Evolutionary conservation across 1,139 yeast genomes (phyloP), one percentile per base, ranked within the genome.

Genomic region (Suhomyces terraborum): DNA sequence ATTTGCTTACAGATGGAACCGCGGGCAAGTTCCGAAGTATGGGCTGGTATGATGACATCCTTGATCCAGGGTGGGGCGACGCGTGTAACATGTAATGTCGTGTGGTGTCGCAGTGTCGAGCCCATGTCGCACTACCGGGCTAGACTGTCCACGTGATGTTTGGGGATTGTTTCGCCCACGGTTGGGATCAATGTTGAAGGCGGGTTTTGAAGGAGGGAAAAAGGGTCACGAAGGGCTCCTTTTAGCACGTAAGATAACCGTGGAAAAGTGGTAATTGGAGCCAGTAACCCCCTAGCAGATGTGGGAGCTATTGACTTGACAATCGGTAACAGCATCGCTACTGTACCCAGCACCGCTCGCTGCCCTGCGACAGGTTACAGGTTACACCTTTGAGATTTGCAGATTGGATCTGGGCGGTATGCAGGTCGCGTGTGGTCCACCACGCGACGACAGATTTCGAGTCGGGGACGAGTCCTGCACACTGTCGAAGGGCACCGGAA

Each of bases 41-140:
- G n/a, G n/a, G n/a, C n/a, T n/a, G n/a, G n/a, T n/a, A n/a, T n/a
- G n/a, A n/a, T n/a, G n/a, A n/a, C n/a, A n/a, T 10, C 25, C 25
- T 23, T 23, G 25, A 13, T 23, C 25, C 12, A 21, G 8, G 23
- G 9, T 21, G 16, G 16, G n/a, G 14, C 13, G 43, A 40, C 43
- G 43, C 43, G 43, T 40, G 34, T 26, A 40, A 40, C 35, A 16
- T 40, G 43, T 31, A 40, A 40, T 40, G 43, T 40, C 43, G 43
- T 34, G 20, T 34, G 20, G 33, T 25, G 36, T 33, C 36, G 36
- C 36, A 19, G 31, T 34, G 36, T 32, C 35, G 26, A 31, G 24
- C 9, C n/a, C 8, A 28, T 40, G 43, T 41, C 44, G 44, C 44
- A 41, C 39, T 41, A 41, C 35, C 44, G 44, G 44, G 36, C 33